A percentile compares a stretch with the other conserved stretches of the same genome.
These are phyloP conservation scores for Cercospora zeae-maydis DNA, from an alignment of 2,329 filamentous ascomycete species.

Conservation along the genomic window DNA sequence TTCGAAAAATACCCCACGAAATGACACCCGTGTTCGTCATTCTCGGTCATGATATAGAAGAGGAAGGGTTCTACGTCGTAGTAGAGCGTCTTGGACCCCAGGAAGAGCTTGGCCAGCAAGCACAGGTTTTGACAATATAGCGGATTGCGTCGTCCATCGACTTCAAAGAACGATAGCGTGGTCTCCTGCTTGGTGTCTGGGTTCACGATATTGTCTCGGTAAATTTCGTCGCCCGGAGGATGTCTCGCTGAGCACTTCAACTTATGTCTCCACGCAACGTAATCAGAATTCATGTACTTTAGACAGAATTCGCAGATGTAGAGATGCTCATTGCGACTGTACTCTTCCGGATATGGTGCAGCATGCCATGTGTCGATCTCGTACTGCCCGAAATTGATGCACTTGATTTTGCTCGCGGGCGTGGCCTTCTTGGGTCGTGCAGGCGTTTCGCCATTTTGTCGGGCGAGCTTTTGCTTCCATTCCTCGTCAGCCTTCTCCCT, in stretches of 20 bases:
- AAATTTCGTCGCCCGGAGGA: constrained; percentile 96
- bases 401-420: constrained; percentile 93
- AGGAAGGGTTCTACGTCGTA: constrained; percentile 97
- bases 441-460: constrained; percentile 62
- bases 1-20: constrained; percentile 99
- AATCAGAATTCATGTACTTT: constrained; percentile 99
- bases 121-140: constrained; percentile 99
- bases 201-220: constrained; percentile 74
- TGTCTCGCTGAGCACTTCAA: constrained; percentile 92
- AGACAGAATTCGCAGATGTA: constrained; percentile 99
- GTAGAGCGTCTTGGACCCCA: constrained; percentile 98
- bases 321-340: constrained; percentile 91
- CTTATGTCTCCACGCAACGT: constrained; percentile 96
- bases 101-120: constrained; percentile 88
- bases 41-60: constrained; percentile 96
- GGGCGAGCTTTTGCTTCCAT: constrained; percentile 68
- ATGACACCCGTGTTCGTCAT: constrained; percentile 86
- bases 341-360: constrained; percentile 95
- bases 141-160: constrained; percentile 92
- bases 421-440: constrained; percentile 63
- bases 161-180: constrained; percentile 79
- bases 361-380: constrained; percentile 99
- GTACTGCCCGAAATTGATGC: constrained; percentile 94
- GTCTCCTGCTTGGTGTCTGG: constrained; percentile 35
- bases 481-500: constrained; percentile 88